These are phyloP conservation scores for Cyberlindnera maritima DNA, from an alignment of 805 yeast genomes.

Conservation along the genomic window DNA sequence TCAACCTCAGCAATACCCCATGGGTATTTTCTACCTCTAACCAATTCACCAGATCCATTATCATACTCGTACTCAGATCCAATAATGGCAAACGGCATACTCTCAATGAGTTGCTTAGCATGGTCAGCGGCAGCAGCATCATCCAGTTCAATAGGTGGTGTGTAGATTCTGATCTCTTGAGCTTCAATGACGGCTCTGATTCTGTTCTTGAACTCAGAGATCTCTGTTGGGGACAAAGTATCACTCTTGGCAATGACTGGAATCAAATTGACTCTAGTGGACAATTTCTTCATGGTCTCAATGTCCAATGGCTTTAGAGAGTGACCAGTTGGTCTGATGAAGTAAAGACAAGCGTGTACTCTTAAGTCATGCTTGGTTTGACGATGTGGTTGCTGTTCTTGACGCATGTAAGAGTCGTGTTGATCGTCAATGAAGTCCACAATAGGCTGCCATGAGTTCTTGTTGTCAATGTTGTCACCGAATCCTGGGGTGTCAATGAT, in stretches of 20 bases:
- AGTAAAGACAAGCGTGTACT: conserved; percentile 88
- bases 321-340: conserved; percentile 89
- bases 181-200: conserved; percentile 81
- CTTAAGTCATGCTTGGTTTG: conserved; percentile 67
- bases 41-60: conserved; percentile 56
- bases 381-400: conserved; percentile 89
- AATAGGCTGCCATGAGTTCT: conserved; percentile 82
- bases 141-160: conserved; percentile 77
- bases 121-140: conserved; percentile 78
- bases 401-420: conserved; percentile 84
- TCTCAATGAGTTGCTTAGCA: conserved; percentile 73
- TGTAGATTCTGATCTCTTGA: conserved; percentile 78
- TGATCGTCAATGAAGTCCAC: conserved; percentile 90
- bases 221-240: conserved; percentile 26
- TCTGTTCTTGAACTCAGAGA: conserved; percentile 38
- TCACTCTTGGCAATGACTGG: conserved; percentile 59
- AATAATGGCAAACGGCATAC: conserved; percentile 85
- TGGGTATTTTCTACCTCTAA: conserved; percentile 81
- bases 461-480: conserved; percentile 86
- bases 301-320: conserved; percentile 84
- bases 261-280: conserved; percentile 78
- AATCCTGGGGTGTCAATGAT: conserved; percentile 92
- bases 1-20: conserved; percentile 92
- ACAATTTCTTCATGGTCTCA: conserved; percentile 80
- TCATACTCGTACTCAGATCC: conserved; percentile 75